These are phyloP conservation scores for Schoenoplectus tabernaemontani DNA, from an alignment of 202 grass and related monocot species.

Conservation along the genomic window DNA sequence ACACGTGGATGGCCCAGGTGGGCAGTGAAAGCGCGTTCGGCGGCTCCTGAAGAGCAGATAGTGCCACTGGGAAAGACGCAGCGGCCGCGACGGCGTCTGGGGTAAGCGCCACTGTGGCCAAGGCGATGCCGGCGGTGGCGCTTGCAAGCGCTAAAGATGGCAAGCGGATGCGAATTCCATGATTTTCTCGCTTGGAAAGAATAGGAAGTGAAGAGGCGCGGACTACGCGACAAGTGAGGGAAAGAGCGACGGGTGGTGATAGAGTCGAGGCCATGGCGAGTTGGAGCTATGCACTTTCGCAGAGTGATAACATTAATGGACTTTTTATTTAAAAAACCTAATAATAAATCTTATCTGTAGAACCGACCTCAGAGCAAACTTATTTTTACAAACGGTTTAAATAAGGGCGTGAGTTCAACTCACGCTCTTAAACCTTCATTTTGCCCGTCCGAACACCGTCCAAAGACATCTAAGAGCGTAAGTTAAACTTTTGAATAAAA, in stretches of 20 bases:
- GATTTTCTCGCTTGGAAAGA: conserved; percentile 4
- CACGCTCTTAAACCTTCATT: too few species aligned
- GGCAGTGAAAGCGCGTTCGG: conserved; percentile 81
- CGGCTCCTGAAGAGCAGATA: conserved; percentile 50
- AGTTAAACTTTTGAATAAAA: too few species aligned
- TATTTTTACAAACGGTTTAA: too few species aligned
- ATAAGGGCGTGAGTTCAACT: too few species aligned
- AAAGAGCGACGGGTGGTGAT: not conserved
- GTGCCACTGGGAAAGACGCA: conserved; percentile 26
- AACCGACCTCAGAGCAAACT: too few species aligned
- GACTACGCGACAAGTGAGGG: not conserved
- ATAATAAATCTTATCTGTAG: too few species aligned
- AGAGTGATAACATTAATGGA: not conserved
- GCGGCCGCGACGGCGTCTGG: conserved; percentile 28
- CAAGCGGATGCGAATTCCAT: conserved; percentile 8
- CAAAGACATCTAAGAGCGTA: too few species aligned
- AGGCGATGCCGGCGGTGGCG: not conserved
- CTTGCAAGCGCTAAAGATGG: not conserved
- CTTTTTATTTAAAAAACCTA: too few species aligned
- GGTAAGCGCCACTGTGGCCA: conserved; percentile 16
- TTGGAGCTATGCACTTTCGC: not conserved
- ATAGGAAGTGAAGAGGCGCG: not conserved
- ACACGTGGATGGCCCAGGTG: conserved; percentile 89
- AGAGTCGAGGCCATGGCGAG: not conserved
- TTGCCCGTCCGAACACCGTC: too few species aligned